Evolutionary conservation across 1,139 yeast genomes (phyloP), one percentile per base, ranked within the genome.

Genomic region (Debaryomyces coudertii): DNA sequence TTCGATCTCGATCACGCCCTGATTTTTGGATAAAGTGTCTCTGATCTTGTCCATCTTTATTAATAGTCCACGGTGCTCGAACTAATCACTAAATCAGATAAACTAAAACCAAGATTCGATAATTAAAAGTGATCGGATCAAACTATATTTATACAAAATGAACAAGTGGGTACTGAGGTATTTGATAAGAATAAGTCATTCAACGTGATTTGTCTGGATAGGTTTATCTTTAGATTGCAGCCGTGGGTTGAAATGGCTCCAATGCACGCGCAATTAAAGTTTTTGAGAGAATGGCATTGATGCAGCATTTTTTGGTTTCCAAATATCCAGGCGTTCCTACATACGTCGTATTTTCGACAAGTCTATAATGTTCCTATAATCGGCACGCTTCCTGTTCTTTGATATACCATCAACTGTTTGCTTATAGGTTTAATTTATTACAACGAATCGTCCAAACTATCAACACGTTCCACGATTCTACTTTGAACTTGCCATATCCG

Each of bases 21-120:
- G 29, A 20, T 16, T 16, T 16, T 40, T 40, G 5, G 24, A 31
- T 16, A 30, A 40, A 8, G 14, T 15, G 9, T 23, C 11, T 24
- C 12, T 40, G 29, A 31, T 9, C 23, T 31, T 40, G 8, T 40
- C 43, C 43, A 40, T 40, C 11, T 9, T 29, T 5, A 11, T 15
- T 4, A 16, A 15, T 11, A 25, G 15, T 14, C 12, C 12, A 5
- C 16, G 18, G 5, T 12, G 18, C n/a, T 20, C 15, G 12, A 24
- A 36, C 28, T 24, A 16, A 14, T 15, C 20, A 4, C 18, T 9
- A 23, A 5, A 23, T 12, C 66, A 47, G 47, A 93, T 93, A 99
- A 90, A 96, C 76, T 97, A 90, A 68, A 92, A 92, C 67, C 79
- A 98, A 66, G 96, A 97, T 45, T 93, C 93, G 66, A 7, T 7